Base-by-base conservation (phyloP, 495 filamentous ascomycete species). In the Recurvomyces mirabilis region DNA sequence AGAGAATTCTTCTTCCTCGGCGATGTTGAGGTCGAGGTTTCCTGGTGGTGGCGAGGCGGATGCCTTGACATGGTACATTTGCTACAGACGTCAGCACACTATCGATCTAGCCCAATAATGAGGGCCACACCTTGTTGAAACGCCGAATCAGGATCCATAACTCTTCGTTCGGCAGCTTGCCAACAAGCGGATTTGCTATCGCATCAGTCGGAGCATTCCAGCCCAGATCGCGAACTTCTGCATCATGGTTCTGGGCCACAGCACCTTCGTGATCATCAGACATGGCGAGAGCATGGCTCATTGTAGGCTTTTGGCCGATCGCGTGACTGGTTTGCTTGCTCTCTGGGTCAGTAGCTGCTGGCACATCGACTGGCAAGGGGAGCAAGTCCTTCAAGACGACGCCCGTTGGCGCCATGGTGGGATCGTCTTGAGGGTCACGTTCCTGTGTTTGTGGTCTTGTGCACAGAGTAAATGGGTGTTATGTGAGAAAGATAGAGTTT, bases 1-100 rank as follows among this genome's bases (percentile, higher is more conserved):
- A 0, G 81, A 83, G 60, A 88, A 91, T 48, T 85, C 78, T 29
- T 93, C 86, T 46, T 87, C 77, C 26, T 87, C 81, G 0, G 82
- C 78, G 34, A 84, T 79, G 43, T 84, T 81, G 11, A 91, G 68
- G 62, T 94, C 87, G n/a, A 94, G 61, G 18, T 77, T 74, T 9
- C 72, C 73, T 1, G 72, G 68, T 1, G 65, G 57, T 15, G 54
- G 18, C 60, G 73, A 64, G 1, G 68, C 60, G 1, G 76, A 68
- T 13, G 81, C 79, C 60, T 85, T 87, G 51, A 89, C 78, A 66
- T 89, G 79, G 61, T 88, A 88, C 60, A 91, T 81, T 81, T 91
- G 84, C 83, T 88, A 11, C n/a, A n/a, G n/a, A n/a, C n/a, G n/a
- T n/a, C n/a, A n/a, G 20, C 6, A 3, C 13, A 42, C 14, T 7